Conservation (phyloP, 306 rosid genomes). For the Pachyrhizus erosus region DNA sequence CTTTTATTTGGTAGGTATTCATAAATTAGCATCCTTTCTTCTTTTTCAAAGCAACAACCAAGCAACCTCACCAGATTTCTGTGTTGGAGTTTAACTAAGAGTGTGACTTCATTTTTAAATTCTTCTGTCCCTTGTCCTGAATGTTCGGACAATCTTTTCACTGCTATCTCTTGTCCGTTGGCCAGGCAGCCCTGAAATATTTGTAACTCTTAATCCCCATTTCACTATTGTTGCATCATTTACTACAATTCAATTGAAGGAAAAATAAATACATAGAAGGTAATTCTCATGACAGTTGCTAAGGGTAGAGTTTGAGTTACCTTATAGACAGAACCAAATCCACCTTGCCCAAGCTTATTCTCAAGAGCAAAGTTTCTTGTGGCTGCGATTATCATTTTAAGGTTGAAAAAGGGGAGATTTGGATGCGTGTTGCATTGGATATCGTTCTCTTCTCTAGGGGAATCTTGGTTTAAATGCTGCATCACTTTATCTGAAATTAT, state of each 20-base stretch:
- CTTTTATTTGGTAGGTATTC: constrained; percentile 59
- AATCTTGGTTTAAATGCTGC: constrained; percentile 20
- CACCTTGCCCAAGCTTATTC: constrained; percentile 68
- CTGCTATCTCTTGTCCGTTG: constrained; percentile 58
- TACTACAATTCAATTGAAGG: neutral
- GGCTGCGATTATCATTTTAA: constrained; percentile 38
- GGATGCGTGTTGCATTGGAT: constrained; percentile 19
- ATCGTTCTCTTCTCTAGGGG: neutral
- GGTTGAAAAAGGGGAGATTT: constrained; percentile 43
- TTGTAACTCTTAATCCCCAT: neutral
- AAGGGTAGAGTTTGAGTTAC: constrained; percentile 31
- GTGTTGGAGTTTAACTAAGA: constrained; percentile 46
- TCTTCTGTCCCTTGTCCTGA: constrained; percentile 50
- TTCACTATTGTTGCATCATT: neutral
- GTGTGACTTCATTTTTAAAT: constrained; percentile 44
- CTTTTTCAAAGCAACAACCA: constrained; percentile 45
- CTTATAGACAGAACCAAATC: constrained; percentile 70
- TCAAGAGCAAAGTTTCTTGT: constrained; percentile 43
- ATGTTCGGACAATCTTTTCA: constrained; percentile 44
- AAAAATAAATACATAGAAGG: neutral
- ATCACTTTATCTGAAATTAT: constrained; percentile 20
- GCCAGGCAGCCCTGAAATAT: constrained; percentile 53
- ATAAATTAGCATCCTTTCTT: constrained; percentile 54
- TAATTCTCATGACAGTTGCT: neutral
- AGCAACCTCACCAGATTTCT: constrained; percentile 50